Evolutionary conservation across 2,329 filamentous ascomycete genomes (phyloP), one percentile per base, ranked within the genome.

Genomic region (Lecanoromycetidae sp.): DNA sequence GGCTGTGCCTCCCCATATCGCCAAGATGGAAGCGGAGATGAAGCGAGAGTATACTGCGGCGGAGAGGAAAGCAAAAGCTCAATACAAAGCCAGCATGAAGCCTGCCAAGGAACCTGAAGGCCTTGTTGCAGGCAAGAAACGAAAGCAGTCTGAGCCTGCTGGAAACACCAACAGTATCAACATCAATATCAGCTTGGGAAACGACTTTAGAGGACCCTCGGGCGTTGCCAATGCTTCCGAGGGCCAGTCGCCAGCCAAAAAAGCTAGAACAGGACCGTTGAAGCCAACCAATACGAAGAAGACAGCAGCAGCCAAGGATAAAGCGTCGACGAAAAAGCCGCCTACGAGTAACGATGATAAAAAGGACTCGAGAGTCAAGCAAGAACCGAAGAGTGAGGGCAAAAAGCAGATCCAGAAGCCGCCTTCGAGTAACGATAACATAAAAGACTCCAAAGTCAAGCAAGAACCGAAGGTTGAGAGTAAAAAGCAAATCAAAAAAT

Each of bases 21-120:
- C 57, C 40, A 68, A 65, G 45, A 49, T 80, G 22, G 76, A 81
- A 60, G 54, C 57, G 1, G 69, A 72, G 40, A 57, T 80, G 60
- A 79, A 74, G 64, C 77, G 71, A 52, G 70, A 79, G 50, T 80
- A 74, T 67, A 64, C 63, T 2, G 70, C 68, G 51, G 68, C 66
- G 20, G 69, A 75, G 26, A 62, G 67, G 13, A 73, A 72, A 52
- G 65, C 69, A 0, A 76, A 69, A 58, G 69, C 66, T 41, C 57
- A 56, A 17, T 15, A 54, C n/a, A 60, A 60, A 38, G 51, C 38
- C 15, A 29, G n/a, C 12, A 39, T 33, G 13, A 34, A 33, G 20
- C 9, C 26, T 20, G 29, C 42, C 5, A n/a, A 12, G 34, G 17
- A 37, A 13, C 27, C 7, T 22, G 34, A 32, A 2, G 2, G 25